Evolutionary conservation across 179 eudicot species (phyloP), one percentile per base, ranked within the genome.

Genomic region (Spinacia oleracea): DNA sequence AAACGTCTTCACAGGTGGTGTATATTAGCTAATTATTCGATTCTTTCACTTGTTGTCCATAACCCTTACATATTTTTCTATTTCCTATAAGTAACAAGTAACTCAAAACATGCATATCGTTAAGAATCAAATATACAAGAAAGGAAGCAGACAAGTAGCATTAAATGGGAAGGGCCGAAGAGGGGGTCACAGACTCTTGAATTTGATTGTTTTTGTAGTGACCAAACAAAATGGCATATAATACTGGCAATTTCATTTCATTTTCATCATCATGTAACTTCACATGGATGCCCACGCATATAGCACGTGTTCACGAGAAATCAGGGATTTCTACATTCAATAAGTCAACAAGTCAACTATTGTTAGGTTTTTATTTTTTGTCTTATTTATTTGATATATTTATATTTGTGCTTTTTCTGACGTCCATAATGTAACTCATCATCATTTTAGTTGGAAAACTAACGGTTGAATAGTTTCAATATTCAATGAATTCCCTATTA

Each of bases 201-300:
- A 9, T 29, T 62, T 34, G 68, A 64, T 31, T 32, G 18, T 31
- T 23, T 69, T 42, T 67, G 51, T 45, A 77, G 67, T 69, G 74
- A 69, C 56, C 6, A 42, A 53, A 77, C 3, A 29, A 40, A 77
- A 16, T 42, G 65, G 45, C 53, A 70, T 3, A 38, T 3, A 38
- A 50, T 27, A 40, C 11, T 56, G 29, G 62, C 25, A 62, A 55
- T 29, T 78, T 70, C 69, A 55, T 29, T 78, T 70, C 69, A 40
- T 62, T 42, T 58, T 46, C 63, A 40, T 79, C 73, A 73, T 79
- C 82, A 79, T 66, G 56, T 55, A 56, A 66, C 4, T 9, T 79
- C 81, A 79, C 81, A 79, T 72, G 81, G 70, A 45, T 25, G 63
- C 63, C 60, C 81, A 79, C 72, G 72, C 31, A 76, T 16, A 32